phyloP scores from a whole-genome alignment of 345 rosid genomes.

The Luvunga scandens region DNA sequence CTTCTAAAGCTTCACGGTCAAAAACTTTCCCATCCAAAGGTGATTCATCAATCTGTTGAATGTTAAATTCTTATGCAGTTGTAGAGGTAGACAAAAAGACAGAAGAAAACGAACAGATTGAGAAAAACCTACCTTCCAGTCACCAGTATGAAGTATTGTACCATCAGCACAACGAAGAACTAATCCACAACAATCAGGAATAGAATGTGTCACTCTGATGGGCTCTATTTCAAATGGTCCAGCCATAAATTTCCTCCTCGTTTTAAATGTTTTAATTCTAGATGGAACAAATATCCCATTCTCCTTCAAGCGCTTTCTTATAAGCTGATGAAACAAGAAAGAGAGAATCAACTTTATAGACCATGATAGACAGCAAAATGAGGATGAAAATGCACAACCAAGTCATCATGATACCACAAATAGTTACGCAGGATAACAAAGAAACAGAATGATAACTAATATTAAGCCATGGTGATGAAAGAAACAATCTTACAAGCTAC shows the following conservation, averaged over 20 bases:
- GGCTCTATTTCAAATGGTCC: conserved; percentile 99
- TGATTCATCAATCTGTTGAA: conserved; percentile 84
- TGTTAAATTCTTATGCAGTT: conserved; percentile 25
- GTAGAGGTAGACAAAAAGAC: conserved; percentile 10
- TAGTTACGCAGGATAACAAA: background rate
- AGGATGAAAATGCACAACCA: background rate
- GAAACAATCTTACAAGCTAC: conserved; percentile 12
- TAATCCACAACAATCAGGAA: conserved; percentile 97
- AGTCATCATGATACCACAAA: background rate
- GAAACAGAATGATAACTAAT: background rate
- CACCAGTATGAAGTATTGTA: conserved; percentile 96
- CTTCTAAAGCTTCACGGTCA: conserved; percentile 82
- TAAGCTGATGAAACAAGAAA: conserved; percentile 53
- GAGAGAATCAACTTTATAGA: conserved; percentile 8
- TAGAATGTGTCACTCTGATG: conserved; percentile 90
- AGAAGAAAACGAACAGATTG: conserved; percentile 1
- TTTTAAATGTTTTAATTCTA: conserved; percentile 72
- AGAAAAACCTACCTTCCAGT: conserved; percentile 77
- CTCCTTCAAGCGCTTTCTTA: conserved; percentile 94
- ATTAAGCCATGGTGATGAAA: background rate
- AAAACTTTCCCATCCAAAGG: conserved; percentile 89
- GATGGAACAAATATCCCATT: conserved; percentile 87
- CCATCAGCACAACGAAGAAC: conserved; percentile 98
- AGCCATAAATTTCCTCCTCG: conserved; percentile 72
- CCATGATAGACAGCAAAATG: conserved; percentile 4